Percentiles rank a stretch among this genome's conserved stretches.
These are phyloP conservation scores for Boletus rubescentipes DNA, from an alignment of 768 basidiomycete genomes.

Conservation along the genomic window DNA sequence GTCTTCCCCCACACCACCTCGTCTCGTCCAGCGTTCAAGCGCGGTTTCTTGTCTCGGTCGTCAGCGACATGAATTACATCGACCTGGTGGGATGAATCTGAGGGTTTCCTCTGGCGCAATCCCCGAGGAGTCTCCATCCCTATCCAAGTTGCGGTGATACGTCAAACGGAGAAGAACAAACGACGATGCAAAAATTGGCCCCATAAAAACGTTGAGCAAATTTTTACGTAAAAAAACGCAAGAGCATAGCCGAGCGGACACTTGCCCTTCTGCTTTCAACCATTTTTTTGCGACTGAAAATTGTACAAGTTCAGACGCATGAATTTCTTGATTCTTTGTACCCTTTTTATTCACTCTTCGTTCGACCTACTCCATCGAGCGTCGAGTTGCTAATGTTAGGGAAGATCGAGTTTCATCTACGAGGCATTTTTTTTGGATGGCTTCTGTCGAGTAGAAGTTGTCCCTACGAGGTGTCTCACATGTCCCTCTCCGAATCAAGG, in stretches of 20 bases:
- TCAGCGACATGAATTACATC: slow-evolving; percentile 6
- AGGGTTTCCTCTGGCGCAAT: slow-evolving; percentile 24
- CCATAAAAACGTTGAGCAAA: background rate
- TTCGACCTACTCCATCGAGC: slow-evolving; percentile 42
- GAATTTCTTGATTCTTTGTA: background rate
- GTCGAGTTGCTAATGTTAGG: slow-evolving; percentile 53
- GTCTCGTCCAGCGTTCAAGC: slow-evolving; percentile 21
- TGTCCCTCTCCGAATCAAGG: background rate
- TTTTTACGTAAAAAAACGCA: slow-evolving; percentile 19
- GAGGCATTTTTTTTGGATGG: slow-evolving; percentile 59
- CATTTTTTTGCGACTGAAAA: background rate
- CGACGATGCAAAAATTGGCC: background rate
- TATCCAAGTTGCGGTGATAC: slow-evolving; percentile 14
- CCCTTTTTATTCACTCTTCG: slow-evolving; percentile 48
- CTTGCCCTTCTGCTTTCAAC: no score
- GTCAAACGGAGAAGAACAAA: background rate
- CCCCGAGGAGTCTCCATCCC: slow-evolving; percentile 16
- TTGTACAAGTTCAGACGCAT: no score
- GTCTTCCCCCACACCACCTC: slow-evolving; percentile 91
- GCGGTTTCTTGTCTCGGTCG: slow-evolving; percentile 13
- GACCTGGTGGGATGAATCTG: background rate
- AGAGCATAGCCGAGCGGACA: no score
- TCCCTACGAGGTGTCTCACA: slow-evolving; percentile 67
- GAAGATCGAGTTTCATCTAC: slow-evolving; percentile 37
- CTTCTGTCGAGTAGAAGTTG: slow-evolving; percentile 38